Conservation (phyloP, 2,329 filamentous ascomycete genomes). For the Pyrenophora teres region DNA sequence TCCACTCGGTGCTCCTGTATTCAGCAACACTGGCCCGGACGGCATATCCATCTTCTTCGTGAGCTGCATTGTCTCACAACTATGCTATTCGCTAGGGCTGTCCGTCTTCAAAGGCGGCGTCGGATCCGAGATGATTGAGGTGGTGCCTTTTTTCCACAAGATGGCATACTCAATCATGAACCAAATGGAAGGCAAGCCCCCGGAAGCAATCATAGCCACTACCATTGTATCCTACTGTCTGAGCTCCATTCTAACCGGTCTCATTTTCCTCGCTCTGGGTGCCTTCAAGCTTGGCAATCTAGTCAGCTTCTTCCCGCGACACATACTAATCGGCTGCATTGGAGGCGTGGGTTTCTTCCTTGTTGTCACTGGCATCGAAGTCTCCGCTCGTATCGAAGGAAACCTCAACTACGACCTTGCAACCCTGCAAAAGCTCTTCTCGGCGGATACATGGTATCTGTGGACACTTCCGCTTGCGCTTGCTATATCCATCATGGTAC, state of each 20-base stretch:
- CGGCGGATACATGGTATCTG: conserved; percentile 73
- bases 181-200: conserved; percentile 76
- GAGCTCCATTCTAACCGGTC: conserved; percentile 87
- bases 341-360: conserved; percentile 97
- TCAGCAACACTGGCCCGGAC: conserved; percentile 83
- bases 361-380: conserved; percentile 87
- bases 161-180: conserved; percentile 90
- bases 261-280: conserved; percentile 91
- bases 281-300: conserved; percentile 85
- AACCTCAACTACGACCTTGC: conserved; percentile 79
- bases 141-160: conserved; percentile 98
- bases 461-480: conserved; percentile 82
- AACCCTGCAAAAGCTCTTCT: conserved; percentile 75
- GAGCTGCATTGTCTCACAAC: conserved; percentile 90
- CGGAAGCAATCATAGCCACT: conserved; percentile 87
- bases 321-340: conserved; percentile 96
- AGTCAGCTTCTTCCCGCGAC: conserved; percentile 94
- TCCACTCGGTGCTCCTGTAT: conserved; percentile 83
- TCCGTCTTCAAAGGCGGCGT: conserved; percentile 90
- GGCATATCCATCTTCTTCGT: conserved; percentile 99
- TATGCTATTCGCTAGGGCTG: conserved; percentile 82
- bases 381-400: conserved; percentile 85
- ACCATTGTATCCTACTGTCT: conserved; percentile 90
- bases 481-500: conserved; percentile 74
- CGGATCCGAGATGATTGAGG: conserved; percentile 97